Evolutionary conservation across 768 basidiomycete species (phyloP), one percentile per base, ranked within the genome.

Genomic region (Hypholoma sublateritium): DNA sequence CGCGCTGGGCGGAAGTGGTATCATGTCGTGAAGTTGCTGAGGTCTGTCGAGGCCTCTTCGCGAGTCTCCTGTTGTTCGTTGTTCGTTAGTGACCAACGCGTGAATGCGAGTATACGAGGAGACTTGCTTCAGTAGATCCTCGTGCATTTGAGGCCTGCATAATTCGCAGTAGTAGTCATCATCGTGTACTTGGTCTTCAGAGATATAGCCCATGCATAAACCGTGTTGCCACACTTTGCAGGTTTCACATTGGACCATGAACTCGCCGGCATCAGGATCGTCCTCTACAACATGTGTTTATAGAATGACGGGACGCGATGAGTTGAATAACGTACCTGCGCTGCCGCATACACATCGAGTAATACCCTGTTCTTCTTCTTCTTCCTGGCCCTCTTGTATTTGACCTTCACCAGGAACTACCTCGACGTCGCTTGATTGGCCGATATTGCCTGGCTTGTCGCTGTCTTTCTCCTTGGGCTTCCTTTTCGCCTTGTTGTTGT

Each of bases 161-260:
- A 84, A 76, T 73, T 99, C 97, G 74, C 97, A 99, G 65, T 88
- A 95, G 72, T 98, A 98, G 71, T 93, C 88, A 61, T 83, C 84
- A 69, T 83, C 80, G 67, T 83, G 85, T 42, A 89, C 80, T 64
- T 84, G 80, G 65, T 85, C 85, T 67, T 89, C 87, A 34, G 84
- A 83, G 62, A 91, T 86, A 70, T 91, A 91, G 41, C 95, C 96
- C 86, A 99, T 93, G 75, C 97, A 99, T 9, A 87, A 80, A 3
- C 95, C 95, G 70, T 99, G 96, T 74, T 99, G 96, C 96, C 96
- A 99, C 54, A 92, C 93, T 67, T 95, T 91, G 78, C 96, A 99
- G 43, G 80, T 87, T 74, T 98, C 96, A 74, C 96, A 99, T 71
- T 94, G 91, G 50, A 98, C 93, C 93, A 98, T 97, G 76, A 96